These are phyloP conservation scores for Alternaria angustiovoidea DNA, from an alignment of 2,329 filamentous ascomycete species.

Conservation along the genomic window DNA sequence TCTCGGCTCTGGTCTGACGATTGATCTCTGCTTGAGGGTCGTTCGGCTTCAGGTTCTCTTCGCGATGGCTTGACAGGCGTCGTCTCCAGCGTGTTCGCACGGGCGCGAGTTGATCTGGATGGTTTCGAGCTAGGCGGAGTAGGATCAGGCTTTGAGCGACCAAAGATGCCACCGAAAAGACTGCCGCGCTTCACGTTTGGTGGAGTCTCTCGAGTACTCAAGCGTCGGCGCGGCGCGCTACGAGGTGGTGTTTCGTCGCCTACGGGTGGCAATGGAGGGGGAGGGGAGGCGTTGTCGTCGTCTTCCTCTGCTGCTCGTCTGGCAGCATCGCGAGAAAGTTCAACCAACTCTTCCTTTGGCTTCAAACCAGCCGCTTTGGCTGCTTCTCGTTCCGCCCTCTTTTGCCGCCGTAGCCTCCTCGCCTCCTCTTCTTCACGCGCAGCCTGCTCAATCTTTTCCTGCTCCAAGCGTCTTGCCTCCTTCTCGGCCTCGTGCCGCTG, in stretches of 20 bases:
- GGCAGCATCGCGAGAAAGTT: conserved; percentile 37
- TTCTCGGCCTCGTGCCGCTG: conserved; percentile 39
- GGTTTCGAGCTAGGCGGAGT: conserved; percentile 32
- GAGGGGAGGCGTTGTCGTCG: conserved; percentile 13
- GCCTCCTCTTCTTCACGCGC: conserved; percentile 38
- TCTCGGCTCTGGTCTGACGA: conserved; percentile 47
- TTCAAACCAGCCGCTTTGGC: conserved; percentile 26
- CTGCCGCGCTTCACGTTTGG: conserved; percentile 38
- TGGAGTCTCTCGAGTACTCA: conserved; percentile 39
- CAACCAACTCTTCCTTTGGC: conserved; percentile 22
- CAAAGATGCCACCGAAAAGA: conserved; percentile 43
- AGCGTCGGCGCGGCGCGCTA: conserved; percentile 31
- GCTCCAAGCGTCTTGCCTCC: conserved; percentile 26
- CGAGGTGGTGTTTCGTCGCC: conserved; percentile 32
- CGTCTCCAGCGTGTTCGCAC: conserved; percentile 35
- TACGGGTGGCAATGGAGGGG: conserved; percentile 24
- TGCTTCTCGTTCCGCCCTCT: conserved; percentile 38
- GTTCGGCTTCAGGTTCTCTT: conserved; percentile 34
- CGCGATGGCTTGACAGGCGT: conserved; percentile 21
- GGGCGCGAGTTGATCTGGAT: conserved; percentile 33
- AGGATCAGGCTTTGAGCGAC: conserved; percentile 44
- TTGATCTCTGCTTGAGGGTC: conserved; percentile 39
- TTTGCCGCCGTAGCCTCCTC: conserved; percentile 31
- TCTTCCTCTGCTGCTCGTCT: conserved; percentile 28
- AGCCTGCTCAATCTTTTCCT: conserved; percentile 22